Conservation (phyloP, 176 grass and related monocot genomes). For the Pharus latifolius region DNA sequence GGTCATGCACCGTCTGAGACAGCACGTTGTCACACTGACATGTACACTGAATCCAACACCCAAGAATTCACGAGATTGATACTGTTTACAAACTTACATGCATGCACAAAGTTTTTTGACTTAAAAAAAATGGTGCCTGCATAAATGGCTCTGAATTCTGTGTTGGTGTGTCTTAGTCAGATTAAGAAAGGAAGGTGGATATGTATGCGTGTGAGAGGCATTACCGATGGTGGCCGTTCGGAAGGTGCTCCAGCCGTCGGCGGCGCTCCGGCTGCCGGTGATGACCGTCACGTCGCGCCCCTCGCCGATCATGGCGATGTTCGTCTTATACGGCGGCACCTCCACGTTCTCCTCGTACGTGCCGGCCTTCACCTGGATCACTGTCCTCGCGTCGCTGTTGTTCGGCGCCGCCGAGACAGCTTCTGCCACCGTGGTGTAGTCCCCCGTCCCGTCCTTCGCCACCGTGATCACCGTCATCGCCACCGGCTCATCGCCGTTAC, state of each 20-base stretch:
- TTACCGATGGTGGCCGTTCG: slow-evolving; percentile 65
- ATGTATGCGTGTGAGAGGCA: neutral
- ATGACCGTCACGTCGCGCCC: slow-evolving; percentile 48
- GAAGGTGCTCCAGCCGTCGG: slow-evolving; percentile 65
- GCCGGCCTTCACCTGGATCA: slow-evolving; percentile 54
- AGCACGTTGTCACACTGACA: neutral
- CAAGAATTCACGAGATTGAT: neutral
- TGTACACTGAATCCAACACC: neutral
- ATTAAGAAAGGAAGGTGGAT: neutral
- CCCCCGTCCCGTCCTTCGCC: slow-evolving; percentile 45
- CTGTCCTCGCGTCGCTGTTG: slow-evolving; percentile 35
- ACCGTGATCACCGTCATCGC: slow-evolving; percentile 40
- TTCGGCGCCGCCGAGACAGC: slow-evolving; percentile 51
- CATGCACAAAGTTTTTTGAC: neutral
- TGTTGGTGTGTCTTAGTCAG: neutral
- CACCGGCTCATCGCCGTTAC: neutral
- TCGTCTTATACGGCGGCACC: slow-evolving; percentile 37
- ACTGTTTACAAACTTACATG: neutral
- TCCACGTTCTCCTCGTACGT: slow-evolving; percentile 82
- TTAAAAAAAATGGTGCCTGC: neutral
- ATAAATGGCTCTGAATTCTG: no score
- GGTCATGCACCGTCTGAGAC: neutral
- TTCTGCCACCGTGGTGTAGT: slow-evolving; percentile 53
- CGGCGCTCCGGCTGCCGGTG: slow-evolving; percentile 53
- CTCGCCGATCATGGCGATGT: slow-evolving; percentile 51